Conservation (phyloP, 345 rosid genomes). For the Lagerstroemia speciosa region DNA sequence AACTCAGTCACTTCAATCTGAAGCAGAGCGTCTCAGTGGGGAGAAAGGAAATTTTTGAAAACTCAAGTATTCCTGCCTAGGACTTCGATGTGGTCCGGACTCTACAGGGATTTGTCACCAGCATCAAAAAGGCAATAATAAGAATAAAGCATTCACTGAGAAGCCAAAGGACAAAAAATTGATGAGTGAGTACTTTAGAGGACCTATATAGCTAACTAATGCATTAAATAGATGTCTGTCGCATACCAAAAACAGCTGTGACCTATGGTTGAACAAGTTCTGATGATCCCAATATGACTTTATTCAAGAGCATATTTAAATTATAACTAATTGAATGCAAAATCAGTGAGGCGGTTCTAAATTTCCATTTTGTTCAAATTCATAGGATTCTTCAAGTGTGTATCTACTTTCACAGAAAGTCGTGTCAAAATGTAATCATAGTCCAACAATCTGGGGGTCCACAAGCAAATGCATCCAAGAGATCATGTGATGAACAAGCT, state of each 20-base stretch:
- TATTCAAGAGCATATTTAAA: neutral
- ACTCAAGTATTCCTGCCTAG: neutral
- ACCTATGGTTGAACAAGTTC: neutral
- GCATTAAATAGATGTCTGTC: neutral
- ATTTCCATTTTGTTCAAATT: neutral
- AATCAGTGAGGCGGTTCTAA: neutral
- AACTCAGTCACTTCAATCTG: neutral
- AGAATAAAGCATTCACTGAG: neutral
- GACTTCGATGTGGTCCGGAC: neutral
- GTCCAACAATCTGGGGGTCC: constrained; percentile 29
- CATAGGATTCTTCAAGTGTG: neutral
- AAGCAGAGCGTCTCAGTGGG: neutral
- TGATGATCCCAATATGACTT: neutral
- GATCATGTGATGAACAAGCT: constrained; percentile 53
- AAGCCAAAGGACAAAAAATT: neutral
- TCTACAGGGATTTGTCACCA: neutral
- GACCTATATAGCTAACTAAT: neutral
- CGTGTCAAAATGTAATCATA: neutral
- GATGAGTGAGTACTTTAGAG: neutral
- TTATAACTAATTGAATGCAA: neutral
- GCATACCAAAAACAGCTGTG: neutral
- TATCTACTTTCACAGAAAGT: too few relatives aligned
- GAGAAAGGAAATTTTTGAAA: neutral
- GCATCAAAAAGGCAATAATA: constrained; percentile 1
- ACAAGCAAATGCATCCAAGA: constrained; percentile 46